Base-by-base conservation (phyloP, 202 grass and related monocot genomes). In the Bolboschoenoplectus hybrid region DNA sequence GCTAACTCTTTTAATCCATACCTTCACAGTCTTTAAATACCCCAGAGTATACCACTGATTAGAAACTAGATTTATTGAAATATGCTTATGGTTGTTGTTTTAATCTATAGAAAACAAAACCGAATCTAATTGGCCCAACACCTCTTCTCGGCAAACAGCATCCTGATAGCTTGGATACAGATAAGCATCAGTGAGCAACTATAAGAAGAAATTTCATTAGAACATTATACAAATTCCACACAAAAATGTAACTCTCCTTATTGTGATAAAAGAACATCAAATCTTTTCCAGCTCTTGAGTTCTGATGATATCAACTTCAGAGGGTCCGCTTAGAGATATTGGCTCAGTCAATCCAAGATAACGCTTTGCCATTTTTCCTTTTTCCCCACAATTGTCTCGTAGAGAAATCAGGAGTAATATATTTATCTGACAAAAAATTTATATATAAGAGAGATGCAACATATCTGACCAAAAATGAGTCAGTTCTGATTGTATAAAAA, bases 1-100 rank as follows among this genome's bases (percentile, higher is more conserved):
- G 83, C 89, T 97, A 19, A 92, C 85, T 65, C 94, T 97, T 83
- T 92, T 97, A 46, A 97, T 89, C 95, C 95, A 97, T 67, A 79
- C 36, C 79, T 97, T 97, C 58, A 97, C 92, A 86, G 83, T 86
- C 95, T 94, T 87, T 50, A 1, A 88, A 50, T 86, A 67, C 6
- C 85, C 9, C 50, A 17, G 81, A 86, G 12, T 46, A 45, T 20
- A 8, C 45, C 26, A 51, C 20, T 0, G 17, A 49, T 76, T 0
- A n/a, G 11, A 9, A 76, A 26, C 45, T 50, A n/a, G 8, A 17
- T 17, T 16, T 7, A 7, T 49, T 20, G 13, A 47, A 76, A 47
- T 76, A 49, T 14, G n/a, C 4, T 41, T 7, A 13, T 34, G 9
- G 43, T 20, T 7, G n/a, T 62, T 62, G 8, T n/a, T 73, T 85